These are phyloP conservation scores for Centrapalus pauciflorus DNA, from an alignment of 129 eudicot species.

Conservation along the genomic window DNA sequence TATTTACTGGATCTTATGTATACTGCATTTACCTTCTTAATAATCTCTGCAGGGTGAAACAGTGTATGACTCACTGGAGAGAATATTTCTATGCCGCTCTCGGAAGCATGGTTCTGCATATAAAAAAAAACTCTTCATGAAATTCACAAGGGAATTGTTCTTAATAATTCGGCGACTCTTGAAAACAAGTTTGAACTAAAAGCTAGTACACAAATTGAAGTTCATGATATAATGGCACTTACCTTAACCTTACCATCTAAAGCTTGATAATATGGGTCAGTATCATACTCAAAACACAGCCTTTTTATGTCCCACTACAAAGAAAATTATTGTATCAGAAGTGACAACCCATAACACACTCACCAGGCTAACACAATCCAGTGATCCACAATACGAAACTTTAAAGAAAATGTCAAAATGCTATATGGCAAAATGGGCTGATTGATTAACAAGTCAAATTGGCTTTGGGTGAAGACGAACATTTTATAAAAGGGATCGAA, in stretches of 20 bases:
- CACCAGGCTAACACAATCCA: neutral
- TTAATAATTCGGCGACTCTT: too few species aligned
- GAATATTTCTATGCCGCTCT: slow-evolving; percentile 61
- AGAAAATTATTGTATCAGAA: neutral
- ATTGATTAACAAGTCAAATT: too few species aligned
- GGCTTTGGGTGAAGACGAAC: too few species aligned
- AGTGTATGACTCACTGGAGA: slow-evolving; percentile 92
- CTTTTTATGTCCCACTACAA: slow-evolving; percentile 75
- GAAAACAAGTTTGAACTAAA: neutral
- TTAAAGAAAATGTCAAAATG: neutral
- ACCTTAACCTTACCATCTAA: slow-evolving; percentile 72
- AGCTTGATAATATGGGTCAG: slow-evolving; percentile 87
- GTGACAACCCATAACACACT: neutral
- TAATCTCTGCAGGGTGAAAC: slow-evolving; percentile 78
- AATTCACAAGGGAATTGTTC: slow-evolving; percentile 3
- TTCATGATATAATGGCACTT: neutral
- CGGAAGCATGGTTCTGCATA: slow-evolving; percentile 55
- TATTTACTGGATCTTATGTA: neutral
- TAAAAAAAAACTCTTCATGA: neutral
- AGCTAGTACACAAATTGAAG: neutral
- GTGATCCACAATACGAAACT: neutral
- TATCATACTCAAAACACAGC: slow-evolving; percentile 76
- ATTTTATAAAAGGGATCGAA: too few species aligned
- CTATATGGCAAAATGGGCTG: too few species aligned
- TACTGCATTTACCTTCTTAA: slow-evolving; percentile 48